Percentiles rank a stretch among this genome's conserved stretches.
Evolutionary conservation across 257 asterid species (phyloP).

Genomic region (Hygrophila difformis): DNA sequence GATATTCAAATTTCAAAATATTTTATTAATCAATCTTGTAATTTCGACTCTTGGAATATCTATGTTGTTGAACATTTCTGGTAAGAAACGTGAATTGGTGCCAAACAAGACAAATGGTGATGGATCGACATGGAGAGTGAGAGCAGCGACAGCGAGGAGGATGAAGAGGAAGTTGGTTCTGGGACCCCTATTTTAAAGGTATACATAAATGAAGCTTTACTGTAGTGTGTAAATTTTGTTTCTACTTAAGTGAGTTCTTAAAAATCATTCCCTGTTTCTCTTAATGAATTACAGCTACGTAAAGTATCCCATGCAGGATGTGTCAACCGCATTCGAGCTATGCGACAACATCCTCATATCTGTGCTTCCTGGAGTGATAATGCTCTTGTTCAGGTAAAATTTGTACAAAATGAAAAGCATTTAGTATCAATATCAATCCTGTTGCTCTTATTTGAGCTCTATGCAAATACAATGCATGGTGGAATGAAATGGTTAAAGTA

Average conservation of each 20-base stretch:
- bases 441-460: too few relatives aligned
- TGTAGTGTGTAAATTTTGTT: too few relatives aligned
- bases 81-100: constrained; percentile 66
- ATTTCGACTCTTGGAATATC: constrained; percentile 66
- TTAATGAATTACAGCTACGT: constrained; percentile 39
- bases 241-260: too few relatives aligned
- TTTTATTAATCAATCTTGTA: too few relatives aligned
- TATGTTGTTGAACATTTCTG: constrained; percentile 68
- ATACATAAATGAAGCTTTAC: too few relatives aligned
- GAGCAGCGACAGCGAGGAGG: constrained; percentile 74
- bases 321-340: constrained; percentile 83
- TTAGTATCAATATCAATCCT: too few relatives aligned
- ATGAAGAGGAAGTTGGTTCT: too few relatives aligned
- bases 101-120: constrained; percentile 43
- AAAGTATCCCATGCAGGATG: constrained; percentile 73
- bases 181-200: too few relatives aligned
- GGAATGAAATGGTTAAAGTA: too few relatives aligned
- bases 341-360: constrained; percentile 76
- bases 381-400: constrained; percentile 73
- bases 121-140: constrained; percentile 73
- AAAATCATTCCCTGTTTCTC: constrained; percentile 10
- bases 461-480: too few relatives aligned
- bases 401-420: constrained; percentile 3
- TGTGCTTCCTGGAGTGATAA: constrained; percentile 91
- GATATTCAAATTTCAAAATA: too few relatives aligned